These are phyloP conservation scores for Nemania sp. DNA, from an alignment of 2,329 filamentous ascomycete genomes.

Conservation along the genomic window DNA sequence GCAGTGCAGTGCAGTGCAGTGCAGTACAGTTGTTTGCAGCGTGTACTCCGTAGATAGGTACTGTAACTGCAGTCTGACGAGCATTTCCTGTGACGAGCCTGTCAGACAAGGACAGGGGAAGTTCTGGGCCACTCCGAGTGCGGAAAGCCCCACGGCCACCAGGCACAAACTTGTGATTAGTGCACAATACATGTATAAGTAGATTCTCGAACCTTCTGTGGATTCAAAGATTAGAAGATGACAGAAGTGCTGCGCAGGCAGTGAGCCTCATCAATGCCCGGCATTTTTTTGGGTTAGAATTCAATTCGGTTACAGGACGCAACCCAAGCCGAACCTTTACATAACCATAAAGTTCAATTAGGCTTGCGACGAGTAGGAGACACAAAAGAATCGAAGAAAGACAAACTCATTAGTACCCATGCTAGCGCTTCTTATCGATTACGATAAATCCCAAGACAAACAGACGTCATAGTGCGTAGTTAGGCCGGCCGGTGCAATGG, in stretches of 20 bases:
- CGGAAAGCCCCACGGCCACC: constrained; percentile 29
- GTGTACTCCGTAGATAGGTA: too few relatives aligned
- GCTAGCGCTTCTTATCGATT: constrained; percentile 6
- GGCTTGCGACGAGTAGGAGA: too few relatives aligned
- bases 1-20: too few relatives aligned
- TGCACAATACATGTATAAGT: background rate
- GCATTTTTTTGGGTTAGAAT: background rate
- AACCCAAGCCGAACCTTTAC: too few relatives aligned
- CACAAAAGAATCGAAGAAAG: too few relatives aligned
- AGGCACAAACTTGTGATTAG: too few relatives aligned
- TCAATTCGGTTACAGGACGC: background rate
- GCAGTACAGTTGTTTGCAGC: too few relatives aligned
- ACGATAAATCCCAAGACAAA: constrained; percentile 1
- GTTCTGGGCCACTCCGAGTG: constrained; percentile 34
- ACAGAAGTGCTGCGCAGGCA: too few relatives aligned
- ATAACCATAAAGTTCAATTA: too few relatives aligned
- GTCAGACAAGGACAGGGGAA: constrained; percentile 24
- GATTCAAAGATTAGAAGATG: constrained; percentile 23
- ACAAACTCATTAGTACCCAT: background rate
- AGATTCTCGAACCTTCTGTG: constrained; percentile 53
- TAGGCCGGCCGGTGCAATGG: too few relatives aligned
- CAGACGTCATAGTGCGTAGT: constrained; percentile 8
- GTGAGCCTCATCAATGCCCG: too few relatives aligned
- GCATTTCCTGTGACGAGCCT: background rate
- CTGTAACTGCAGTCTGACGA: constrained; percentile 3